Evolutionary conservation across 352 stramenopile species (phyloP).

Genomic region (Globisporangium emineosum): DNA sequence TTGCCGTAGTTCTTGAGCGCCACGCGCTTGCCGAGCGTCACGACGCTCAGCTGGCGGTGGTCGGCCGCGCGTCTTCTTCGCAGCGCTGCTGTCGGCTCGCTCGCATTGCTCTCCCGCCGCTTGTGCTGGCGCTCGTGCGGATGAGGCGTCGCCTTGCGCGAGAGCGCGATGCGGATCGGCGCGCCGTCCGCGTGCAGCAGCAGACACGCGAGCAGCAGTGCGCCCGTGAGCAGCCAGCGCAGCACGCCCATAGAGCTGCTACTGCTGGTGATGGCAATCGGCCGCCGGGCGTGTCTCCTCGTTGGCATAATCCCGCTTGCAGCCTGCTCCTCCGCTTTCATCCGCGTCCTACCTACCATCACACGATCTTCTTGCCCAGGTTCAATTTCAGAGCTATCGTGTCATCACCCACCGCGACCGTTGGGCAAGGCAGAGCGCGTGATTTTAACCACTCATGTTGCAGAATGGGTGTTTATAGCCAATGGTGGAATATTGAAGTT

Average conservation of each 20-base stretch:
- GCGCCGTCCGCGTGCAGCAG: constrained; percentile 2
- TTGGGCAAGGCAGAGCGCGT: neutral
- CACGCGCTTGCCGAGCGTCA: constrained; percentile 45
- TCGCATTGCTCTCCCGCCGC: constrained; percentile 18
- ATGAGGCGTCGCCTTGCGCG: constrained; percentile 2
- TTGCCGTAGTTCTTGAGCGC: constrained; percentile 80
- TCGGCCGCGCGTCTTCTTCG: neutral
- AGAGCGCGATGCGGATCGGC: constrained; percentile 36
- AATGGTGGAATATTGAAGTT: neutral
- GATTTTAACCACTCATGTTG: constrained; percentile 4
- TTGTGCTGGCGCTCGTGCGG: constrained; percentile 6
- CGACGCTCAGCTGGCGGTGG: constrained; percentile 4
- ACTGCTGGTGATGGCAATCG: neutral
- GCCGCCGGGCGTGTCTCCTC: neutral
- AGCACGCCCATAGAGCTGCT: neutral
- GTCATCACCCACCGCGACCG: neutral
- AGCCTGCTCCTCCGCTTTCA: neutral
- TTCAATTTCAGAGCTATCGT: neutral
- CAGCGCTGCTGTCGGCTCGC: neutral
- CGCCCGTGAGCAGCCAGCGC: neutral
- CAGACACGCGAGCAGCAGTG: neutral
- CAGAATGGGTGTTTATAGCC: neutral
- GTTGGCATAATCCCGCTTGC: neutral
- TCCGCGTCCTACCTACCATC: neutral
- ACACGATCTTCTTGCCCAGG: constrained; percentile 7